These are phyloP conservation scores for Ustilago nuda DNA, from an alignment of 1,284 basidiomycete genomes.

Conservation along the genomic window DNA sequence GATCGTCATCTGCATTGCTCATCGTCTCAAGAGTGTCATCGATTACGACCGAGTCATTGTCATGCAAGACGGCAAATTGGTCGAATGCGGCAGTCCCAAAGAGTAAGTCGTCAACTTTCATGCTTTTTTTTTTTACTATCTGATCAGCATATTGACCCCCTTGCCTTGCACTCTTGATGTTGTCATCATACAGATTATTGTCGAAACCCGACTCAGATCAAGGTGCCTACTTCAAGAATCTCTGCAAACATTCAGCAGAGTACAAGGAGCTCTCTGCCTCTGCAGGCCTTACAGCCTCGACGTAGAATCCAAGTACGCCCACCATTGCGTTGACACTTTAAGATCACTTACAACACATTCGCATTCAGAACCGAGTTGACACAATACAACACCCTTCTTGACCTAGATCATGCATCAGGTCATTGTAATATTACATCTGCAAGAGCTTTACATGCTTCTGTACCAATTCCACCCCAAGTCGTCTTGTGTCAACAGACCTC, in stretches of 20 bases:
- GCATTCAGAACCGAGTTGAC: no score
- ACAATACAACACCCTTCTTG: not conserved
- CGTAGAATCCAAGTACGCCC: not conserved
- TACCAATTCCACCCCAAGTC: no score
- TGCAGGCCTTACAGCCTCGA: slow-evolving; percentile 18
- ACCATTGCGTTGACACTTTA: not conserved
- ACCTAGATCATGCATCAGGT: not conserved
- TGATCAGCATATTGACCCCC: not conserved
- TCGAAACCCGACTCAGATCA: slow-evolving; percentile 26
- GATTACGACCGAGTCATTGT: slow-evolving; percentile 82
- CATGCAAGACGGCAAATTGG: slow-evolving; percentile 48
- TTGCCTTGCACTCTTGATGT: not conserved
- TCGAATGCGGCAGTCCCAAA: slow-evolving; percentile 82
- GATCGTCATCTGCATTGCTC: slow-evolving; percentile 69
- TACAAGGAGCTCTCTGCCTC: slow-evolving; percentile 34
- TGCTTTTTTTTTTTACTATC: no score
- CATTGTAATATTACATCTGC: not conserved
- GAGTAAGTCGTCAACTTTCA: slow-evolving; percentile 11
- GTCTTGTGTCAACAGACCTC: not conserved
- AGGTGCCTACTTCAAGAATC: slow-evolving; percentile 31
- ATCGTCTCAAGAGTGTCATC: slow-evolving; percentile 47
- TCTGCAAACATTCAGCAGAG: slow-evolving; percentile 41
- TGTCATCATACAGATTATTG: slow-evolving; percentile 14
- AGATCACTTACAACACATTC: not conserved
- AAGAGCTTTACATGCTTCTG: not conserved